Evolutionary conservation across 179 eudicot genomes (phyloP).

Genomic region (Gypsophila paniculata): DNA sequence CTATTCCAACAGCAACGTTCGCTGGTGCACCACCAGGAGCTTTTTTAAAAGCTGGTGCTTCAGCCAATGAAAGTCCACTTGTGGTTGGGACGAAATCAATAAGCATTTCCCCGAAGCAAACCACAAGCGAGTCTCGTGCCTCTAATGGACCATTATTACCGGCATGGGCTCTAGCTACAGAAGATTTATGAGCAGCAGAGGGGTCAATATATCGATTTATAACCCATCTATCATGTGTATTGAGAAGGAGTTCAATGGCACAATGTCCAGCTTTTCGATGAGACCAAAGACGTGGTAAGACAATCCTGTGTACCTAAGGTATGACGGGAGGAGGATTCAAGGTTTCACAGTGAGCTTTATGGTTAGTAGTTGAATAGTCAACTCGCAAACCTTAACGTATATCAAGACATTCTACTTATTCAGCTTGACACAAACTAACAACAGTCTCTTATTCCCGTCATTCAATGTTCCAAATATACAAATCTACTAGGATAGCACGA

Average conservation of each 20-base stretch:
- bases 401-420: background rate
- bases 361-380: background rate
- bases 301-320: background rate
- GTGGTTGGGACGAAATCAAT: slow-evolving; percentile 89
- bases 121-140: slow-evolving; percentile 54
- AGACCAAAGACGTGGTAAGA: background rate
- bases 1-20: slow-evolving; percentile 88
- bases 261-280: background rate
- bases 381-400: too few species aligned
- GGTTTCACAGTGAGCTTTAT: background rate
- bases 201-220: slow-evolving; percentile 3
- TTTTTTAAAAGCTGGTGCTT: slow-evolving; percentile 90
- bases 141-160: slow-evolving; percentile 37
- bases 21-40: slow-evolving; percentile 99
- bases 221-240: background rate
- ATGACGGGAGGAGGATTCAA: background rate
- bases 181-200: background rate
- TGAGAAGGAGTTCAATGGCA: too few species aligned
- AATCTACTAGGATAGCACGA: background rate
- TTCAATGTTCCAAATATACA: background rate
- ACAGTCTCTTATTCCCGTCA: background rate
- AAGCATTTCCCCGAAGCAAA: slow-evolving; percentile 94
- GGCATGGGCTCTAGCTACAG: slow-evolving; percentile 29
- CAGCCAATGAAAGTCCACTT: slow-evolving; percentile 76
- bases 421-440: background rate